Evolutionary conservation across 495 filamentous ascomycete genomes (phyloP).

Genomic region (Penicillium macrosclerotiorum): DNA sequence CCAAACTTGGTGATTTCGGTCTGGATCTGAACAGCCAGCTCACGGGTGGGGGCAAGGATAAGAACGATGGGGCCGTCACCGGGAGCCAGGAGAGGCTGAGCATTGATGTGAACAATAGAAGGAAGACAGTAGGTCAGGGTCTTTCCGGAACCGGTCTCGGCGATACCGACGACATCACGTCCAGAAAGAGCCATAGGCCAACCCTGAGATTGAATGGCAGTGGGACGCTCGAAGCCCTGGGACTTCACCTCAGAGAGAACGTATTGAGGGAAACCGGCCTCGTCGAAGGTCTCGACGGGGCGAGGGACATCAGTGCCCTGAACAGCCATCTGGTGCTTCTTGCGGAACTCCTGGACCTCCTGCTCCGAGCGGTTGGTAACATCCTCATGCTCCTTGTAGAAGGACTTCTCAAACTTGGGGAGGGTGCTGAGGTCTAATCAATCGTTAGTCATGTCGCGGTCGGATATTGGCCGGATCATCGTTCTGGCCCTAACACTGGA

Average conservation of each 20-base stretch:
- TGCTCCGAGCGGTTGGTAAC: slow-evolving; percentile 70
- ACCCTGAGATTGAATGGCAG: slow-evolving; percentile 95
- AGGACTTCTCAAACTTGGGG: slow-evolving; percentile 98
- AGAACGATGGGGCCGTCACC: slow-evolving; percentile 97
- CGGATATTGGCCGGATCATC: not conserved
- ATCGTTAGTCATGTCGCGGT: slow-evolving; percentile 25
- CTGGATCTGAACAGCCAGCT: slow-evolving; percentile 97
- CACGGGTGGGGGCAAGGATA: slow-evolving; percentile 91
- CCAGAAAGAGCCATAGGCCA: slow-evolving; percentile 99
- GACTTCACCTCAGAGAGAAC: slow-evolving; percentile 98
- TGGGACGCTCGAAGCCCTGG: slow-evolving; percentile 88
- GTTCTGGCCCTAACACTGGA: not conserved
- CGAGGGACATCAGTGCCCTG: slow-evolving; percentile 77
- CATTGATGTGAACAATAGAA: slow-evolving; percentile 98
- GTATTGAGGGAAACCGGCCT: slow-evolving; percentile 93
- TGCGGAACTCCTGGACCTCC: slow-evolving; percentile 85
- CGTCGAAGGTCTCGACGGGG: slow-evolving; percentile 94
- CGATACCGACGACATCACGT: slow-evolving; percentile 98
- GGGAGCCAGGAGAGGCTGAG: slow-evolving; percentile 93
- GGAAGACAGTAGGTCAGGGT: slow-evolving; percentile 97
- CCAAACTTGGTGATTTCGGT: slow-evolving; percentile 99
- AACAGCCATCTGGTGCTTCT: slow-evolving; percentile 74
- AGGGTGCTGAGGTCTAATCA: slow-evolving; percentile 67
- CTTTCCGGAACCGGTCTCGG: slow-evolving; percentile 98
- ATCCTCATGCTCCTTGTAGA: slow-evolving; percentile 90